Base-by-base conservation (phyloP, 306 rosid genomes). In the Glycyrrhiza uralensis region DNA sequence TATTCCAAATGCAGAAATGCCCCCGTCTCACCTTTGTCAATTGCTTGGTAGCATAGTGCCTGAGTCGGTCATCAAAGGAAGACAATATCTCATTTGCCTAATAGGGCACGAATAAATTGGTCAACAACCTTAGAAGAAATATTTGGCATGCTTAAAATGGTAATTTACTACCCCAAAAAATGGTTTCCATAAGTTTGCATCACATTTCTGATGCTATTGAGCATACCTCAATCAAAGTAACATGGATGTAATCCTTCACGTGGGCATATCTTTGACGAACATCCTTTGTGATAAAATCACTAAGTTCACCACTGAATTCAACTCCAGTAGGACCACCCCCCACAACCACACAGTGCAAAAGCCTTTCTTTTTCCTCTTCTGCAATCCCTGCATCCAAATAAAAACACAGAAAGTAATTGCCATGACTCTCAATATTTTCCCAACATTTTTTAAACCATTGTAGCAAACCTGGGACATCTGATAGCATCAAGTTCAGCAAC, bases 281-380 rank as follows among this genome's bases (percentile, higher is more conserved):
- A 86, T 94, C 99, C 62, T 66, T 91, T 64, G 57, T 76, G 78
- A 91, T 94, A 75, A 91, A 94, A 78, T 94, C 99, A 84, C 97
- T 91, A 30, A 94, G 96, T 80, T 94, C 99, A 61, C 99, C 97
- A 51, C 99, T 94, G 85, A 94, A 94, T 77, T 94, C 99, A 38
- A 94, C 99, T 73, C 97, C 99, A 1, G 99, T 94, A 33, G 97
- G 99, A 74, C 99, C 99, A 32, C 99, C 99, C 50, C 99, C 99
- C 5, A 94, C 97, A 47, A 94, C 99, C 68, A 94, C 99, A 74
- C 96, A 94, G 44, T 94, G 99, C 55, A 94, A 79, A 59, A 94
- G 97, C 79, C 97, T 84, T 30, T 39, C 20, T 28, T 94, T 94
- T 79, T 94, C 99, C 67, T 78, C 93, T 77, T 86, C 89, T 0